Conservation (phyloP, 2,329 filamentous ascomycete species). For the Fusarium sp. region DNA sequence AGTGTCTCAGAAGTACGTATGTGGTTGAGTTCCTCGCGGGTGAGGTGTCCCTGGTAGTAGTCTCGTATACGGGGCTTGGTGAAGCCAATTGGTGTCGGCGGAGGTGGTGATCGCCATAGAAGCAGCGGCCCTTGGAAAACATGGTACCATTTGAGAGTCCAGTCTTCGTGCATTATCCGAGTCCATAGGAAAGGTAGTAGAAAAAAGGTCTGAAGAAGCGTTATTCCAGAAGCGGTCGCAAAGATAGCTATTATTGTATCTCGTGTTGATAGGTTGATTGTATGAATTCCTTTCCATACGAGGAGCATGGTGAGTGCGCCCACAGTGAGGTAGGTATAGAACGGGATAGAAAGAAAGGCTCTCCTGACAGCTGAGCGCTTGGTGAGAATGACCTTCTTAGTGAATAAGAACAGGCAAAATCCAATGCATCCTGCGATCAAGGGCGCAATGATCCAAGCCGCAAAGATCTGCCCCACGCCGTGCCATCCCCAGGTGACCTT, state of each 20-base stretch:
- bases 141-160: slow-evolving; percentile 64
- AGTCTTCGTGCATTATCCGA: slow-evolving; percentile 65
- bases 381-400: slow-evolving; percentile 52
- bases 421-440: slow-evolving; percentile 53
- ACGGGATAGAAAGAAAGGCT: slow-evolving; percentile 54
- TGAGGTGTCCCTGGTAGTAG: slow-evolving; percentile 65
- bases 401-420: slow-evolving; percentile 52
- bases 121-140: slow-evolving; percentile 63
- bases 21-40: slow-evolving; percentile 59
- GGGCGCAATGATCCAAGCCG: slow-evolving; percentile 56
- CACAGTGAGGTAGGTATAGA: slow-evolving; percentile 57
- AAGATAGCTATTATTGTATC: slow-evolving; percentile 57
- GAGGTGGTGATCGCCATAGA: slow-evolving; percentile 55
- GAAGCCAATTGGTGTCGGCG: slow-evolving; percentile 55
- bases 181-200: slow-evolving; percentile 67
- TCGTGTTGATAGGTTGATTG: slow-evolving; percentile 40
- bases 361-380: slow-evolving; percentile 51
- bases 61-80: slow-evolving; percentile 61
- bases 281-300: slow-evolving; percentile 58
- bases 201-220: slow-evolving; percentile 60
- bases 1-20: slow-evolving; percentile 54
- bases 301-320: slow-evolving; percentile 64
- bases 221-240: slow-evolving; percentile 58
- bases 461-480: slow-evolving; percentile 57
- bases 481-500: slow-evolving; percentile 56